Evolutionary conservation across 2,329 filamentous ascomycete species (phyloP).

Genomic region (Cytospora piceicola): DNA sequence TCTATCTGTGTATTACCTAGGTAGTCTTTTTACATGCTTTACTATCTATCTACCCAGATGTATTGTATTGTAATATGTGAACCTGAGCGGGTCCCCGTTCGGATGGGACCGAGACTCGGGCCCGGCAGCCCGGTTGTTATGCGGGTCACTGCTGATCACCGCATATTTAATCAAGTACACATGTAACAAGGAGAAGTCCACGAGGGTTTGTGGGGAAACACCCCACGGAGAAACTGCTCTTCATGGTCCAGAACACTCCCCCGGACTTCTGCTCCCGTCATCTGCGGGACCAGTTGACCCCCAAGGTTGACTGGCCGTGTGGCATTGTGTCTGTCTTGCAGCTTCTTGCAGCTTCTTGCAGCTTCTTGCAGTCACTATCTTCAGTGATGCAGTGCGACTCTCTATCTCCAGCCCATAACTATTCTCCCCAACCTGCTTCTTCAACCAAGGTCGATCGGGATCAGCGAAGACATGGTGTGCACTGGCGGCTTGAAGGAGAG

Average conservation of each 20-base stretch:
- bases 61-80: too few relatives aligned
- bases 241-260: constrained; percentile 13
- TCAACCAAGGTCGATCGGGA: background rate
- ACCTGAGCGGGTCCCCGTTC: background rate
- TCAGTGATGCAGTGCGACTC: too few relatives aligned
- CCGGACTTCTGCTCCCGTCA: constrained; percentile 5
- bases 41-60: too few relatives aligned
- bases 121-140: background rate
- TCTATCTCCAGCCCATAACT: too few relatives aligned
- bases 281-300: background rate
- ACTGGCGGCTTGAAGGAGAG: constrained; percentile 6
- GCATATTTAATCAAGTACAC: background rate
- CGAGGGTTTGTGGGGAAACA: constrained; percentile 8
- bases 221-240: constrained; percentile 21
- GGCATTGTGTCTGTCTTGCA: too few relatives aligned
- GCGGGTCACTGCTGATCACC: constrained; percentile 22
- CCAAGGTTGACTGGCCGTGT: background rate
- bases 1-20: too few relatives aligned
- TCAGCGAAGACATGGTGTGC: background rate
- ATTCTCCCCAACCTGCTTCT: background rate
- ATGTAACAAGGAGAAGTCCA: too few relatives aligned
- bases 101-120: constrained; percentile 3
- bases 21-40: too few relatives aligned
- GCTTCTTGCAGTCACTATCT: too few relatives aligned
- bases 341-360: too few relatives aligned